These are phyloP conservation scores for Yamadazyma atlantica DNA, from an alignment of 1,139 yeast genomes.

Conservation along the genomic window DNA sequence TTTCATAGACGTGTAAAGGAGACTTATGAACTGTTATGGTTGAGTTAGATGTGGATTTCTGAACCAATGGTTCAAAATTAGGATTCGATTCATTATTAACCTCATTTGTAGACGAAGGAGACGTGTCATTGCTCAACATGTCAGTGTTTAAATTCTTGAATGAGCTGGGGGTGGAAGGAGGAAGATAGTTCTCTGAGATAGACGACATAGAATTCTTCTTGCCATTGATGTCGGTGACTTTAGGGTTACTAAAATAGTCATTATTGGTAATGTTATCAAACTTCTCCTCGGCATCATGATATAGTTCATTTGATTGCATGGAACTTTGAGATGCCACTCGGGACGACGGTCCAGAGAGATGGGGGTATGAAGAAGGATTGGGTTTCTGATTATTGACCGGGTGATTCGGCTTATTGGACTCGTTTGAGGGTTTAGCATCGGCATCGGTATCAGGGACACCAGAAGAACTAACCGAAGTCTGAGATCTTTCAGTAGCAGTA, in stretches of 20 bases:
- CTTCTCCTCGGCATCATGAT: neutral
- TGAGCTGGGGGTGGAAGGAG: constrained; percentile 35
- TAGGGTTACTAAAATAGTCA: neutral
- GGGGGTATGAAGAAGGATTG: too few relatives aligned
- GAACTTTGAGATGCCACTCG: neutral
- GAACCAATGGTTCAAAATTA: neutral
- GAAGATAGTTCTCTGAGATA: constrained; percentile 11
- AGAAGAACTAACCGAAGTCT: neutral
- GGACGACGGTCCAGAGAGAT: neutral
- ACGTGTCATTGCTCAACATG: constrained; percentile 30
- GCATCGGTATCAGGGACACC: neutral
- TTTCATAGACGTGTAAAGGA: constrained; percentile 6
- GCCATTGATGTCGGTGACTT: neutral
- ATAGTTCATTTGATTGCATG: neutral
- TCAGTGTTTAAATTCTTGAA: constrained; percentile 20
- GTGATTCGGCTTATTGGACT: neutral
- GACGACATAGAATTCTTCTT: constrained; percentile 13
- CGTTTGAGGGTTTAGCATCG: neutral
- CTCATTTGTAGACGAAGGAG: constrained; percentile 32
- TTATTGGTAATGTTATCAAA: neutral
- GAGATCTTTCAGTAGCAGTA: neutral
- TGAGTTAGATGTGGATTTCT: constrained; percentile 1
- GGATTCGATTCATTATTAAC: constrained; percentile 6
- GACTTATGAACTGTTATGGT: constrained; percentile 5
- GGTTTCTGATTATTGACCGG: too few relatives aligned